Percentiles rank a stretch among this genome's conserved stretches.
Evolutionary conservation across 2,329 filamentous ascomycete genomes (phyloP).

Genomic region (Orbilia quercus): DNA sequence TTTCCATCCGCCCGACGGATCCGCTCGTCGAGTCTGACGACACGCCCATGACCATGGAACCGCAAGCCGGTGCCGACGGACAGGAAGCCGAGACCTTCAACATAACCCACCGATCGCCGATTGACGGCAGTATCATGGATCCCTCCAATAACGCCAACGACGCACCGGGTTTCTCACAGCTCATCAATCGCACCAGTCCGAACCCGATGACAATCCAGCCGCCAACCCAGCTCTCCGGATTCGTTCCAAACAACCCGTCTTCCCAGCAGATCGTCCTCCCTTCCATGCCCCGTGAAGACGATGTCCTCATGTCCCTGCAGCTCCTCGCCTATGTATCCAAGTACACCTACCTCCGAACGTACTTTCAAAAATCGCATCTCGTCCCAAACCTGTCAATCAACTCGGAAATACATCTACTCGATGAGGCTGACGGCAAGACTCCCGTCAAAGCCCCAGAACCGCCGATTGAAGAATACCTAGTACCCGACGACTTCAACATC

Average conservation of each 20-base stretch:
- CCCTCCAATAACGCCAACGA: constrained; percentile 75
- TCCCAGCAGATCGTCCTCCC: constrained; percentile 79
- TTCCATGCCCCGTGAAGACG: constrained; percentile 94
- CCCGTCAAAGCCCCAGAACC: constrained; percentile 73
- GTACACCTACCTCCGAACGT: constrained; percentile 94
- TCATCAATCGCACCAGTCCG: constrained; percentile 60
- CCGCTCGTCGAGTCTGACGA: constrained; percentile 78
- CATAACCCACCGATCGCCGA: constrained; percentile 84
- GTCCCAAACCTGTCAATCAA: constrained; percentile 92
- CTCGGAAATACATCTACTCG: constrained; percentile 81
- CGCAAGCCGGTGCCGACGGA: constrained; percentile 83
- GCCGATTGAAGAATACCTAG: constrained; percentile 78
- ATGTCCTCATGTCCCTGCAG: constrained; percentile 97
- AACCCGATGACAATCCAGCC: constrained; percentile 53
- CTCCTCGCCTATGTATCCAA: constrained; percentile 97
- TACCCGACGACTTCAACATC: constrained; percentile 96
- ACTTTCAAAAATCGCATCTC: constrained; percentile 94
- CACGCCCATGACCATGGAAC: constrained; percentile 77
- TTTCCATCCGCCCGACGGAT: constrained; percentile 80
- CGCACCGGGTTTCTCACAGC: constrained; percentile 77
- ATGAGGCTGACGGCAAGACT: constrained; percentile 68
- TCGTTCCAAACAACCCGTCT: constrained; percentile 77
- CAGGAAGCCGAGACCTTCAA: constrained; percentile 92
- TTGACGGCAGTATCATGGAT: constrained; percentile 86
- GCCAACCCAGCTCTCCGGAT: constrained; percentile 77